Conservation (phyloP, 2,329 filamentous ascomycete species). For the Diaporthe velutina region DNA sequence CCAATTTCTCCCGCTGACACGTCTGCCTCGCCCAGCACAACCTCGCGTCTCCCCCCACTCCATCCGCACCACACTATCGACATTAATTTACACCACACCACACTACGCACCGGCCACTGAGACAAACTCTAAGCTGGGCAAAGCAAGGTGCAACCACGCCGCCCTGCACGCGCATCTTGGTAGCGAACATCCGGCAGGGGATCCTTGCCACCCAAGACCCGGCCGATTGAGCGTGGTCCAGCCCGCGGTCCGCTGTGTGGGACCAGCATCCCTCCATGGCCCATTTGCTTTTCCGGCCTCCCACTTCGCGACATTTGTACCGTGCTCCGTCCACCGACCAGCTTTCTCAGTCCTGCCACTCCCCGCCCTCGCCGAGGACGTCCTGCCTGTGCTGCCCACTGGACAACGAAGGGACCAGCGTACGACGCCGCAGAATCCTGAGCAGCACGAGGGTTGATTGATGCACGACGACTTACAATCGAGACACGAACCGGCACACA, state of each 20-base stretch:
- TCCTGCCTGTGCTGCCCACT: slow-evolving; percentile 4
- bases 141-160: slow-evolving; percentile 11
- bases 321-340: slow-evolving; percentile 23
- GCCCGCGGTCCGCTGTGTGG: slow-evolving; percentile 22
- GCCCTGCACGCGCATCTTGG: slow-evolving; percentile 24
- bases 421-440: background rate
- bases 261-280: slow-evolving; percentile 23
- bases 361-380: slow-evolving; percentile 25
- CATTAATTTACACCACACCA: slow-evolving; percentile 21
- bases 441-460: background rate
- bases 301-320: slow-evolving; percentile 27
- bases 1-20: slow-evolving; percentile 21
- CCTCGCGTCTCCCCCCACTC: background rate
- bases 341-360: slow-evolving; percentile 3
- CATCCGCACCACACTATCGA: background rate
- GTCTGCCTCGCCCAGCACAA: slow-evolving; percentile 1
- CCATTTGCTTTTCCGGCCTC: slow-evolving; percentile 24
- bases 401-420: background rate
- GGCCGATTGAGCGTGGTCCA: slow-evolving; percentile 22
- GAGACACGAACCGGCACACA: background rate
- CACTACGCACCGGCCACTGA: slow-evolving; percentile 15
- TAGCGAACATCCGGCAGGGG: background rate
- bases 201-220: slow-evolving; percentile 15
- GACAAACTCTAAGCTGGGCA: slow-evolving; percentile 28
- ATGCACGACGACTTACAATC: background rate